Conservation (phyloP, 805 yeast species). For the Yarrowia sp. region DNA sequence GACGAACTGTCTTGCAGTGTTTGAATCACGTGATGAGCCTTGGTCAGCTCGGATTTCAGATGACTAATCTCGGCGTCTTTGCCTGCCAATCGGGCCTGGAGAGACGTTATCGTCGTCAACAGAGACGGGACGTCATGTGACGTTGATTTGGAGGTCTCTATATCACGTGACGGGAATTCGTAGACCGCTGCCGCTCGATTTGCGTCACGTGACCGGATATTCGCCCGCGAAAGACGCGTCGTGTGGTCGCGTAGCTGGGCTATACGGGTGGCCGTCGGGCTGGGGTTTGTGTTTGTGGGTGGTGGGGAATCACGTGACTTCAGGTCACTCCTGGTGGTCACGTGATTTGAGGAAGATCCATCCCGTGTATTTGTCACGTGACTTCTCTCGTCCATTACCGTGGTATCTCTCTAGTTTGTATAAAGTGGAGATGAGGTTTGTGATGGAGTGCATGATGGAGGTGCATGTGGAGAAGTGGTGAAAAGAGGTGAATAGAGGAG, state of each 20-base stretch:
- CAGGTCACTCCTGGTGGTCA: background rate
- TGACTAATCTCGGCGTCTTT: constrained; percentile 19
- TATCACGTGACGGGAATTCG: background rate
- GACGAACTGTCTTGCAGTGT: background rate
- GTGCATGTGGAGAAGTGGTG: too few species aligned
- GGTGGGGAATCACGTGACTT: constrained; percentile 1
- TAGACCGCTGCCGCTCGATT: background rate
- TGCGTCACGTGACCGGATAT: constrained; percentile 1
- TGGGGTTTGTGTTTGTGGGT: too few species aligned
- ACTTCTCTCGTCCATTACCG: too few species aligned
- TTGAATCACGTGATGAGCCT: constrained; percentile 1
- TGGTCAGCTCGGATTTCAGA: constrained; percentile 15
- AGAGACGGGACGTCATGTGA: background rate
- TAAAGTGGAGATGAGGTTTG: too few species aligned
- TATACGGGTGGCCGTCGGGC: background rate
- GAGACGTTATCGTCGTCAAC: background rate
- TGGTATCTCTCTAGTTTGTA: too few species aligned
- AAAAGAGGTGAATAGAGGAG: too few species aligned
- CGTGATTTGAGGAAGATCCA: background rate
- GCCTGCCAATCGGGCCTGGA: background rate
- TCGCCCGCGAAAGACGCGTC: constrained; percentile 17
- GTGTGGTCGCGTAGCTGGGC: background rate
- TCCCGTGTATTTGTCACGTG: background rate
- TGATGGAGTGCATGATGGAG: too few species aligned
- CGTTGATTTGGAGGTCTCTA: background rate